Base-by-base conservation (phyloP, 495 filamentous ascomycete species). In the Lophiotrema nucula region DNA sequence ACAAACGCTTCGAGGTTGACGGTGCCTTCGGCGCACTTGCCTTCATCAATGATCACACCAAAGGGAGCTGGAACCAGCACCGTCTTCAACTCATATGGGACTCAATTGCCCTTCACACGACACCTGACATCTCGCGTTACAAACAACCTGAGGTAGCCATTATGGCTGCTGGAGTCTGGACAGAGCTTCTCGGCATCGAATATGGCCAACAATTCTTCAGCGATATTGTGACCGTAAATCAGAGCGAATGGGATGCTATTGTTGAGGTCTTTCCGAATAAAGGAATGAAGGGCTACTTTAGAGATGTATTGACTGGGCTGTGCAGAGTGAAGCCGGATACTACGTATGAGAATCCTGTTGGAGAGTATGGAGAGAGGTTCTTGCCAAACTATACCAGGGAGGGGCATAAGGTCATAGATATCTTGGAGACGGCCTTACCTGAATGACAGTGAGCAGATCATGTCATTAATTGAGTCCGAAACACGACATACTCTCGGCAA, bases 1-100 rank as follows among this genome's bases (percentile, higher is more conserved):
- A 77, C 60, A 67, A 69, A 22, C 64, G 72, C 13, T 78, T 77
- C 60, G 76, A 78, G 62, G 73, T 78, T 12, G 74, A 77, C 58
- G 68, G 73, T 15, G 72, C 72, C 13, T 68, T 72, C 50, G 68
- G 68, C 5, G 68, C 76, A 18, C 63, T 66, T 2, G 55, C 66
- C 23, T 77, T 75, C 53, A 25, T 76, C 49, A 47, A 49, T 10
- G 21, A 57, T 26, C 66, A 72, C 44, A 56, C 60, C 6, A 18
- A 51, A 12, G 56, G 37, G 27, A 46, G 54, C 24, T 77, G 72
- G 72, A 66, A 72, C 56, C 60, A 62, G 3, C 62, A 71, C 53
- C 65, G 73, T 11, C 47, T 72, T 12, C 74, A 77, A 65, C 59
- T 76, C 1, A 69, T 77, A n/a, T 76, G 66, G 64, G 74, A 78